These are phyloP conservation scores for Lachnellula hyalina DNA, from an alignment of 2,329 filamentous ascomycete genomes.

Conservation along the genomic window DNA sequence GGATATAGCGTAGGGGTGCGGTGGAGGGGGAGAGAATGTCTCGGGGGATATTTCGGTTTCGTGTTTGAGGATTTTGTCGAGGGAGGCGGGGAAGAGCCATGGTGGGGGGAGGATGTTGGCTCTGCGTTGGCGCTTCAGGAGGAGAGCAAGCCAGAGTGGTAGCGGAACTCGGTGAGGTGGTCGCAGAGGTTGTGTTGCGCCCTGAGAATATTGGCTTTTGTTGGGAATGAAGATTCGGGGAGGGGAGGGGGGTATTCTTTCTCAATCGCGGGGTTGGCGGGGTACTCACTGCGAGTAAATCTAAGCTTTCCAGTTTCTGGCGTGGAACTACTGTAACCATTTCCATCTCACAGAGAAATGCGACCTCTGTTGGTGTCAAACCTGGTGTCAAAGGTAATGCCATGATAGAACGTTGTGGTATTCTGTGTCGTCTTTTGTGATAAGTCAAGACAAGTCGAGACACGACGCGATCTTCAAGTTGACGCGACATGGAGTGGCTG, in stretches of 20 bases:
- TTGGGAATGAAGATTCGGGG: conserved; percentile 49
- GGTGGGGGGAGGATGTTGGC: conserved; percentile 88
- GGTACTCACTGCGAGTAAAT: conserved; percentile 73
- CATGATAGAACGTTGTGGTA: conserved; percentile 19
- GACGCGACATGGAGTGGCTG: conserved; percentile 21
- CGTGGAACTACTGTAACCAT: conserved; percentile 87
- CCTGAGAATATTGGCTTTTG: conserved; percentile 45
- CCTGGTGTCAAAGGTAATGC: conserved; percentile 36
- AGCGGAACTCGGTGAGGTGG: conserved; percentile 76
- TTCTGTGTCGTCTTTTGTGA: conserved; percentile 2
- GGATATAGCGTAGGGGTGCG: conserved; percentile 49
- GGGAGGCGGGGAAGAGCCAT: conserved; percentile 76
- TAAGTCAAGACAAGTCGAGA: not conserved
- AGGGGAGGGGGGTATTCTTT: not conserved
- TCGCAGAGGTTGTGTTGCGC: conserved; percentile 66
- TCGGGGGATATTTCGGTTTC: conserved; percentile 69
- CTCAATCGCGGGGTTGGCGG: conserved; percentile 20
- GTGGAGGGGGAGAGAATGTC: conserved; percentile 73
- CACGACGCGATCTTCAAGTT: conserved; percentile 7
- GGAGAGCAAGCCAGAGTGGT: conserved; percentile 89
- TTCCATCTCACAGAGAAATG: conserved; percentile 97
- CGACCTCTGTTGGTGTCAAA: conserved; percentile 80
- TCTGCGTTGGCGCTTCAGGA: conserved; percentile 89
- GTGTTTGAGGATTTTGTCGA: conserved; percentile 71
- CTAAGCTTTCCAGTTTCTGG: conserved; percentile 79